Conservation (phyloP, 1,284 basidiomycete genomes). For the Earliella scabrosa region DNA sequence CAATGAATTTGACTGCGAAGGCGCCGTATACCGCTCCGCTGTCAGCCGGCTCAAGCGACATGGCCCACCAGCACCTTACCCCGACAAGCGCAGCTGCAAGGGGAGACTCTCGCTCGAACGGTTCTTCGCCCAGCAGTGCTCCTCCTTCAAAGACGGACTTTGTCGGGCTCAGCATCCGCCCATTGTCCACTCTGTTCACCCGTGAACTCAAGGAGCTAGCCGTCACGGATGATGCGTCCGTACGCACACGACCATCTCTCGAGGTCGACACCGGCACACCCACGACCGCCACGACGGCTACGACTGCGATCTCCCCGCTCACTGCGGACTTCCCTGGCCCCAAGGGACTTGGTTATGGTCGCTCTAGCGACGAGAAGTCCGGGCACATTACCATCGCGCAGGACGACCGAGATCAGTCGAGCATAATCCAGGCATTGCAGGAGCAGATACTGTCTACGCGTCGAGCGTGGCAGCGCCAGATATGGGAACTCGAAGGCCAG, state of each 20-base stretch:
- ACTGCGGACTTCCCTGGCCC: conserved; percentile 46
- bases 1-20: conserved; percentile 10
- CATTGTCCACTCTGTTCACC: conserved; percentile 77
- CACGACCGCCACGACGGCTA: conserved; percentile 40
- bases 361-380: conserved; percentile 41
- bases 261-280: conserved; percentile 51
- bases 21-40: conserved; percentile 23
- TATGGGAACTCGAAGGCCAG: conserved; percentile 77
- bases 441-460: conserved; percentile 64
- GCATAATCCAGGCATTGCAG: conserved; percentile 58
- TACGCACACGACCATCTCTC: conserved; percentile 38
- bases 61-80: conserved; percentile 25
- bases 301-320: conserved; percentile 50
- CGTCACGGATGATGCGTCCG: conserved; percentile 32
- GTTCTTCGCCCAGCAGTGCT: conserved; percentile 54
- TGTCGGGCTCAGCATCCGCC: conserved; percentile 68
- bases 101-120: conserved; percentile 10
- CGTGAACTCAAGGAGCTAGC: conserved; percentile 68
- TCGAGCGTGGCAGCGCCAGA: conserved; percentile 68
- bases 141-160: conserved; percentile 67
- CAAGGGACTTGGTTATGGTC: conserved; percentile 28
- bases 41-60: conserved; percentile 25
- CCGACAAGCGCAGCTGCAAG: conserved; percentile 24
- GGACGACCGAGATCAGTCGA: conserved; percentile 46
- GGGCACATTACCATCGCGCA: conserved; percentile 33